A percentile compares a stretch with the other conserved stretches of the same genome.
Evolutionary conservation across 768 basidiomycete species (phyloP).

Genomic region (Rubroboletus pulcherrimus): DNA sequence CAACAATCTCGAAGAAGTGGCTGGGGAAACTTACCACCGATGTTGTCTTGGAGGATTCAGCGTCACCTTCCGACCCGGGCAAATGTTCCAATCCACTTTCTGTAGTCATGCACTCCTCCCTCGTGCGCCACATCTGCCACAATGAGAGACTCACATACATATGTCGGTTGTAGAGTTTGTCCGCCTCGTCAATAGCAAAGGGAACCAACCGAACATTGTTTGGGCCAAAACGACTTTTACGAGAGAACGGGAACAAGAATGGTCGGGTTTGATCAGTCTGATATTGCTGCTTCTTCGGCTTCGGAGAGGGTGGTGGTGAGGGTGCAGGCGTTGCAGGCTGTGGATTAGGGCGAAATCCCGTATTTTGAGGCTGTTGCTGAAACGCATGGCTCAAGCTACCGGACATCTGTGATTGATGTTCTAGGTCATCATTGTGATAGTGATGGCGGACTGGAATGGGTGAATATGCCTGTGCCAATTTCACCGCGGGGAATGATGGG

Average conservation of each 20-base stretch:
- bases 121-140: conserved; percentile 91
- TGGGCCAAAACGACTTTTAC: conserved; percentile 43
- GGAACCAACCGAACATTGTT: conserved; percentile 75
- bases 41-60: conserved; percentile 48
- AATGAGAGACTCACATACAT: conserved; percentile 87
- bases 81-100: conserved; percentile 88
- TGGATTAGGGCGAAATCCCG: conserved; percentile 37
- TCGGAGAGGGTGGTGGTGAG: conserved; percentile 76
- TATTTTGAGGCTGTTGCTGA: conserved; percentile 31
- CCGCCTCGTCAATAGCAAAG: conserved; percentile 94
- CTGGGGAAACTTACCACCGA: conserved; percentile 33
- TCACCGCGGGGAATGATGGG: conserved; percentile 44
- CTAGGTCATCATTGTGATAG: conserved; percentile 81
- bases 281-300: conserved; percentile 97
- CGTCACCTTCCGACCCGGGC: conserved; percentile 61
- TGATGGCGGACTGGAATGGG: conserved; percentile 94
- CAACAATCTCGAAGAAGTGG: background rate
- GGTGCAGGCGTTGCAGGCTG: conserved; percentile 90
- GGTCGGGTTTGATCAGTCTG: conserved; percentile 95
- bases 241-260: conserved; percentile 93
- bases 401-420: conserved; percentile 44
- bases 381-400: conserved; percentile 34
- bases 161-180: conserved; percentile 82
- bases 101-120: conserved; percentile 91
- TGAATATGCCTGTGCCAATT: conserved; percentile 84